Evolutionary conservation across 2,329 filamentous ascomycete species (phyloP), one percentile per base, ranked within the genome.

Genomic region (Neopestalotiopsis clavispora): DNA sequence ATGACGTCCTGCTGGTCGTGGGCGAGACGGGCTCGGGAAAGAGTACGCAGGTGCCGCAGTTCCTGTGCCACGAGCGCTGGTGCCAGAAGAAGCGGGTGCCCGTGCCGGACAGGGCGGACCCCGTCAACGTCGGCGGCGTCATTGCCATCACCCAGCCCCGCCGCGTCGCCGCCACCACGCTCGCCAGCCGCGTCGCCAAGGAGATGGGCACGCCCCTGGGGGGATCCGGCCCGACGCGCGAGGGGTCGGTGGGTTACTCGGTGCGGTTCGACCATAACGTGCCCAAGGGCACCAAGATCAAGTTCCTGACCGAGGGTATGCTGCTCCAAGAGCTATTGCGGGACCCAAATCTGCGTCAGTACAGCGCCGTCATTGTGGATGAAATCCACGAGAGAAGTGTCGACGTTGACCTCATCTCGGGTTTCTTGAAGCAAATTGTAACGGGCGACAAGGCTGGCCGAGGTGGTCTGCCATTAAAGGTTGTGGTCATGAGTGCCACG

Each of bases 21-120:
- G 95, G 95, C 82, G 95, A 98, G 80, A 99, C 96, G 0, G 96
- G 96, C 78, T 97, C 94, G 14, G 96, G 96, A 78, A 99, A 99
- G 82, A 97, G 93, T 83, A 99, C 96, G 0, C 96, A 99, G 80
- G 91, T 98, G 0, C 95, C 96, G 0, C 96, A 98, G 76, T 98
- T 97, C 71, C 83, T 99, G 7, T 88, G 92, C 60, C 80, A 84
- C 32, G 93, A 98, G 76, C 81, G 89, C 6, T 98, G 95, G 94
- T 97, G 94, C 78, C 85, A 84, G 67, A 87, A 85, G 45, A 85
- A 85, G 68, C 88, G 80, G 68, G 85, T 89, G 60, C 87, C 83
- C 64, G 73, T 91, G 28, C 72, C 77, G 42, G 73, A 81, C 1
- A 70, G 76, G 34, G 75, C 76, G 3, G 76, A 83, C 65, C 84